Base-by-base conservation (phyloP, 768 basidiomycete genomes). In the Crassisporium funariophilum region DNA sequence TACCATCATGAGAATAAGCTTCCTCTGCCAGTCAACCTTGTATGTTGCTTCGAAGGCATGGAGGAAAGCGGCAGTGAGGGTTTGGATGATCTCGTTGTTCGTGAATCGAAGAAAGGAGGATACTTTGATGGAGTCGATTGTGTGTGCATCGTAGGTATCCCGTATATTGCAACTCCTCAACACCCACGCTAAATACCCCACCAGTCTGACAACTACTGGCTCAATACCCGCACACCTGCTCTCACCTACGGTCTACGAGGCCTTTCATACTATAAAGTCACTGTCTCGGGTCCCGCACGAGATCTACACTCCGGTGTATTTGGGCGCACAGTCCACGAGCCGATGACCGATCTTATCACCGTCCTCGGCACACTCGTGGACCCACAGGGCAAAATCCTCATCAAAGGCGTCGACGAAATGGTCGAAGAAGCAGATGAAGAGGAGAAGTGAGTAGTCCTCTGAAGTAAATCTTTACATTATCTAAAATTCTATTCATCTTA, bases 21-120 rank as follows among this genome's bases (percentile, higher is more conserved):
- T 35, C 78, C 82, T 25, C 77, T 97, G 15, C 95, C 95, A 1
- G 91, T 98, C 20, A 97, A 98, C 63, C 68, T 98, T 45, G 81
- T 83, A 53, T 84, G 90, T 73, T 91, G 89, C 74, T 94, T 98
- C 57, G 95, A 98, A 65, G 95, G 90, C 4, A 98, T 97, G 95
- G 95, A 98, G 65, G 95, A 98, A 72, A 86, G 79, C 51, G 95
- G 94, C 4, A 90, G 87, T 33, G 89, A 91, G 56, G 93, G 94
- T 1, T 77, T 98, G 10, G 94, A 97, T 57, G 88, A 90, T 24
- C 80, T 95, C 35, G 91, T 98, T 51, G 67, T 75, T 49, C 73
- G 74, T 38, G 94, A 97, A 73, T 81, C 82, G 9, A 72, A 78
- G 33, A 75, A 78, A 36, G 86, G 85, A 47, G 79, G 81, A 17